Percentiles rank a stretch among this genome's conserved stretches.
phyloP scores from a whole-genome alignment of 2,329 filamentous ascomycete genomes.

The Cytospora piceicola region DNA sequence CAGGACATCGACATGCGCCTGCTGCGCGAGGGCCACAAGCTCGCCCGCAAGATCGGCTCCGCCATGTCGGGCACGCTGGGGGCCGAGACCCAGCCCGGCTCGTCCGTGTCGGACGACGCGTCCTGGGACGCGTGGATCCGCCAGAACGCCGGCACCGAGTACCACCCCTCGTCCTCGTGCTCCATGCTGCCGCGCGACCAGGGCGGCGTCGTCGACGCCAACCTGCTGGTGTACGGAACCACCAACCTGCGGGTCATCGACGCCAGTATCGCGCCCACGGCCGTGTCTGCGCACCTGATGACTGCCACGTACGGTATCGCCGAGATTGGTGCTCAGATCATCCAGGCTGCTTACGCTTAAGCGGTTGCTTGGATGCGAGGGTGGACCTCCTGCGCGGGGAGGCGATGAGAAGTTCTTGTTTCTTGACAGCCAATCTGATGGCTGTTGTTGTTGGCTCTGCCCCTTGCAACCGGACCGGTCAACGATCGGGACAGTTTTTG shows the following conservation, averaged over 20 bases:
- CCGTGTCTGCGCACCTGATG: conserved; percentile 35
- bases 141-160: conserved; percentile 36
- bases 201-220: conserved; percentile 50
- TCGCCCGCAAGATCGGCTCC: conserved; percentile 37
- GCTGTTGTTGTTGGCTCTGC: background rate
- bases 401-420: background rate
- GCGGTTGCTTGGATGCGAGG: too few species aligned
- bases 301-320: conserved; percentile 37
- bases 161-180: conserved; percentile 48
- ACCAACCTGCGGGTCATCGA: conserved; percentile 50
- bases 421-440: background rate
- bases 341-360: conserved; percentile 9
- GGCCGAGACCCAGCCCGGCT: conserved; percentile 43
- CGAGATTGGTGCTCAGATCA: conserved; percentile 31
- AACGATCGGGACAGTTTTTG: background rate
- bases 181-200: conserved; percentile 49
- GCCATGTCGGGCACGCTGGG: conserved; percentile 41
- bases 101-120: conserved; percentile 38
- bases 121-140: conserved; percentile 35
- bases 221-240: conserved; percentile 49
- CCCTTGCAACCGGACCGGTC: too few species aligned
- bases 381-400: too few species aligned
- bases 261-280: conserved; percentile 49
- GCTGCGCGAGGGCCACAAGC: conserved; percentile 45
- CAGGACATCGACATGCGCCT: conserved; percentile 57